Conservation (phyloP, 2,329 filamentous ascomycete genomes). For the Alternaria consortialis region DNA sequence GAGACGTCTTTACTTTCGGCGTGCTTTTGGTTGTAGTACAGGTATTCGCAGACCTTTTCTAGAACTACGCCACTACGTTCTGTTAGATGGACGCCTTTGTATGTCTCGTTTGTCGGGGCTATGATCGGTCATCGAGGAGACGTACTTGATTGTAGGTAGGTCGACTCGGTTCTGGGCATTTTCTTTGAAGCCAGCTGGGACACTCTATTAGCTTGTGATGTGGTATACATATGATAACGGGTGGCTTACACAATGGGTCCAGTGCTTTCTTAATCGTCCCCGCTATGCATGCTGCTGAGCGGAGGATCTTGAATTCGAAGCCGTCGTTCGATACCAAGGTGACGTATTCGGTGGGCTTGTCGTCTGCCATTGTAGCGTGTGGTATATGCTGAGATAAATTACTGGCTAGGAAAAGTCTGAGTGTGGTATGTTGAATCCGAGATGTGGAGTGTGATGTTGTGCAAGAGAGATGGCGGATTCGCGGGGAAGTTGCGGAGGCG, state of each 20-base stretch:
- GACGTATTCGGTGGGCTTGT: constrained; percentile 69
- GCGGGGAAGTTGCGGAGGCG: constrained; percentile 22
- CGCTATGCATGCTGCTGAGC: constrained; percentile 74
- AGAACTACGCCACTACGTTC: constrained; percentile 71
- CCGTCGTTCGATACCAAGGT: constrained; percentile 79
- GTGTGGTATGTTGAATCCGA: background rate
- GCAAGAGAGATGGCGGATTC: background rate
- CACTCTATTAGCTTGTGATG: background rate
- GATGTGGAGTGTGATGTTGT: background rate
- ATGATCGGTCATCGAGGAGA: background rate
- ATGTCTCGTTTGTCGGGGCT: background rate
- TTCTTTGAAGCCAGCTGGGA: constrained; percentile 70
- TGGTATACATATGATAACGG: background rate
- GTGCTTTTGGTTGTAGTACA: constrained; percentile 82
- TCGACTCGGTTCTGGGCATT: constrained; percentile 69
- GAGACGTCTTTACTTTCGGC: constrained; percentile 75
- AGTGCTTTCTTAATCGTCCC: constrained; percentile 79
- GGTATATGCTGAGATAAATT: background rate
- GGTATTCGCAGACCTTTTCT: constrained; percentile 83
- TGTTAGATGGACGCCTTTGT: constrained; percentile 10
- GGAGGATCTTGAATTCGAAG: constrained; percentile 78
- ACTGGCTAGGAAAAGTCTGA: background rate
- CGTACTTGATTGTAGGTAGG: constrained; percentile 78
- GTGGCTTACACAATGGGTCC: constrained; percentile 68
- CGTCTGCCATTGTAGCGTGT: constrained; percentile 30